A percentile compares a stretch with the other conserved stretches of the same genome.
phyloP scores from a whole-genome alignment of 257 asterid genomes.

The Lantana camara region DNA sequence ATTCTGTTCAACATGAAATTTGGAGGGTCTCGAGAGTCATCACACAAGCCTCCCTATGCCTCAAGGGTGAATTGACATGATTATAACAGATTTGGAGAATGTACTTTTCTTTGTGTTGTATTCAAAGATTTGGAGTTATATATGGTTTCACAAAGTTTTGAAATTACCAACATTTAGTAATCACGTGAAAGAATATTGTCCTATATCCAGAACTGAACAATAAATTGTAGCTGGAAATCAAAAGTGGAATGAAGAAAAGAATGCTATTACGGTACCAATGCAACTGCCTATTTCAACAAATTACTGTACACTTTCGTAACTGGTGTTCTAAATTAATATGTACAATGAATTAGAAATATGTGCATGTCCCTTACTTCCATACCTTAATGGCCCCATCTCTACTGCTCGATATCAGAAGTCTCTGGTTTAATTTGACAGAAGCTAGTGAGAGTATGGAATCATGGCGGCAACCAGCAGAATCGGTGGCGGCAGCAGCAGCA shows the following conservation, averaged over 20 bases:
- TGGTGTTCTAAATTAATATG: slow-evolving; percentile 29
- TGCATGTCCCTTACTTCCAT: slow-evolving; percentile 70
- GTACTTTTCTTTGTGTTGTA: neutral
- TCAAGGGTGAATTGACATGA: slow-evolving; percentile 58
- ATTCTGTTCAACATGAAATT: slow-evolving; percentile 69
- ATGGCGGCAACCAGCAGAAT: slow-evolving; percentile 95
- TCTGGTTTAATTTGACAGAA: slow-evolving; percentile 89
- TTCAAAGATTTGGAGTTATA: neutral
- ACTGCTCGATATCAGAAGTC: slow-evolving; percentile 93
- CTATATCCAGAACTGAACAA: slow-evolving; percentile 23
- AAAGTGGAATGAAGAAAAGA: neutral
- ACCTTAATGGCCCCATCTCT: slow-evolving; percentile 99
- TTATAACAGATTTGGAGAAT: neutral
- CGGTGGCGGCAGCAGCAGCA: slow-evolving; percentile 91
- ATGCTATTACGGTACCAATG: neutral
- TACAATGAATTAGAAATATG: slow-evolving; percentile 37
- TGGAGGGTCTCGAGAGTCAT: slow-evolving; percentile 89
- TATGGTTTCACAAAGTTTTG: neutral
- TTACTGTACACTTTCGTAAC: slow-evolving; percentile 40
- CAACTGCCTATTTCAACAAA: slow-evolving; percentile 25
- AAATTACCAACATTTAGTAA: neutral
- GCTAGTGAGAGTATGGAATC: slow-evolving; percentile 89
- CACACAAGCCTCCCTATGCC: slow-evolving; percentile 76
- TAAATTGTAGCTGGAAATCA: slow-evolving; percentile 3
- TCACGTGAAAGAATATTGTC: neutral